Conservation (phyloP, 1,139 yeast genomes). For the Geotrichum reessii region DNA sequence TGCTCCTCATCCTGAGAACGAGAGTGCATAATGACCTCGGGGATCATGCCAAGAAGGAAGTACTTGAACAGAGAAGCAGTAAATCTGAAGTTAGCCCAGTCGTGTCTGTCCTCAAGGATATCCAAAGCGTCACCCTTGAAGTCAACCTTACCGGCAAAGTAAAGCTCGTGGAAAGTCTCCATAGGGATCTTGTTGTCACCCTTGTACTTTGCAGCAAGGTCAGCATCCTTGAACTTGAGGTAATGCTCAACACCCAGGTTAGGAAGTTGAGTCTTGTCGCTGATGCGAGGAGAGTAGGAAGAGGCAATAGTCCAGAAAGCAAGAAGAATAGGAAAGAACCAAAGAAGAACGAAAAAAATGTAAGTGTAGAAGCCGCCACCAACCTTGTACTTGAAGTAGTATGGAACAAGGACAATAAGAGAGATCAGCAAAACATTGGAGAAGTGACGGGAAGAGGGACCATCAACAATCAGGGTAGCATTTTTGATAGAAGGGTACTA, state of each 20-base stretch:
- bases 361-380: conserved; percentile 74
- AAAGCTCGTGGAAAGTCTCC: conserved; percentile 88
- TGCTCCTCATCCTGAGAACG: conserved; percentile 95
- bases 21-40: conserved; percentile 88
- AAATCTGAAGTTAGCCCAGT: conserved; percentile 82
- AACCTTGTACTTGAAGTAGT: conserved; percentile 54
- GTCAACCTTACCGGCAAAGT: conserved; percentile 75
- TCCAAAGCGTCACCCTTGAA: conserved; percentile 88
- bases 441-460: conserved; percentile 77
- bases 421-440: conserved; percentile 54
- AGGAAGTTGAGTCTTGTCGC: conserved; percentile 72
- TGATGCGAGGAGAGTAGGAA: conserved; percentile 72
- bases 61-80: conserved; percentile 69
- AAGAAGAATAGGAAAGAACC: conserved; percentile 64
- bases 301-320: conserved; percentile 79
- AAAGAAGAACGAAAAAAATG: conserved; percentile 44
- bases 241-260: conserved; percentile 73
- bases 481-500: conserved; percentile 66
- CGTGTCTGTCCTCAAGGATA: conserved; percentile 78
- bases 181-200: conserved; percentile 79
- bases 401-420: conserved; percentile 58
- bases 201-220: conserved; percentile 61
- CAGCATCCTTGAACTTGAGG: conserved; percentile 75
- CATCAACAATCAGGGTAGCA: conserved; percentile 89
- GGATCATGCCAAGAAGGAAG: conserved; percentile 84